phyloP scores from a whole-genome alignment of 129 eudicot genomes.

The Pseudognaphalium luteoalbum region DNA sequence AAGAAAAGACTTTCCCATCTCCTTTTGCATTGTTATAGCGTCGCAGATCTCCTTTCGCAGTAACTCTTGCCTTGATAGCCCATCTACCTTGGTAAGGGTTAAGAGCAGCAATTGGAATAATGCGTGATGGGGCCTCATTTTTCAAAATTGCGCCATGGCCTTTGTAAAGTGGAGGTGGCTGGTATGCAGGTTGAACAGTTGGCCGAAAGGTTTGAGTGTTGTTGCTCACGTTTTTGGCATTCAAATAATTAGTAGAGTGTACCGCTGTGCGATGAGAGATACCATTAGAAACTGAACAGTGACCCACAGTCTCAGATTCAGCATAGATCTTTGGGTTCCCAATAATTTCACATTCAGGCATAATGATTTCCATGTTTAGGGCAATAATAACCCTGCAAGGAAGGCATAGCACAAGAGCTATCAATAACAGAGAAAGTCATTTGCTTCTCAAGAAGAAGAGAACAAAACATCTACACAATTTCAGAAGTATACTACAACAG shows the following conservation, averaged over 20 bases:
- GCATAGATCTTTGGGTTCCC: conserved; percentile 60
- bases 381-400: conserved; percentile 79
- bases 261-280: conserved; percentile 33
- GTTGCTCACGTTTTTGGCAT: conserved; percentile 32
- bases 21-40: conserved; percentile 93
- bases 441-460: not conserved
- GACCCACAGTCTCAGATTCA: conserved; percentile 50
- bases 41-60: conserved; percentile 89
- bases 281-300: conserved; percentile 36
- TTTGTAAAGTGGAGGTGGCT: conserved; percentile 91
- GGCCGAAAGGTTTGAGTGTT: conserved; percentile 59
- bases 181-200: conserved; percentile 89
- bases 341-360: conserved; percentile 68
- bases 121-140: conserved; percentile 96
- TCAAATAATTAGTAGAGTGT: conserved; percentile 21
- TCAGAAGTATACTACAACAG: not conserved
- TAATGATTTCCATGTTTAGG: conserved; percentile 86
- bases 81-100: conserved; percentile 99
- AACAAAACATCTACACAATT: not conserved
- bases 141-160: conserved; percentile 86
- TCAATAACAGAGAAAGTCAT: conserved; percentile 10
- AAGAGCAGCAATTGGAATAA: conserved; percentile 83
- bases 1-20: conserved; percentile 94
- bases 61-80: conserved; percentile 98
- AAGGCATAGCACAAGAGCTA: conserved; percentile 8